Evolutionary conservation across 2,329 filamentous ascomycete genomes (phyloP), one percentile per base, ranked within the genome.

Genomic region (Pseudogymnoascus sp.): DNA sequence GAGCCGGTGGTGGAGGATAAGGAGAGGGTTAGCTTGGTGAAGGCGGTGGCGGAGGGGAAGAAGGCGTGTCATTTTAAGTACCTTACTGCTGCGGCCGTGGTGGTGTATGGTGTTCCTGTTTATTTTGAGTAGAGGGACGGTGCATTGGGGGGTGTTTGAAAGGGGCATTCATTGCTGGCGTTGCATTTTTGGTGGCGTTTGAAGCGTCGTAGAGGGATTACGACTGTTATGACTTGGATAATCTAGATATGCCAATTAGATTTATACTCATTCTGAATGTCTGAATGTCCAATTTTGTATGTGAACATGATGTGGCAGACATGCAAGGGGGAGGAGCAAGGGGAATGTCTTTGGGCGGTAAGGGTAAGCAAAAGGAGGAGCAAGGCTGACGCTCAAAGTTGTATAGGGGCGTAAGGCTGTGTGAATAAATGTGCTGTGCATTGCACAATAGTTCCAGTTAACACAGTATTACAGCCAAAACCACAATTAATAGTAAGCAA

Each of bases 41-140:
- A 93, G 72, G 94, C 94, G 0, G 87, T 97, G 35, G 83, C 84
- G 32, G 82, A 77, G 68, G 90, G 89, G 12, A 82, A 90, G 65
- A 81, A 83, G 63, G 87, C 85, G n/a, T 97, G 94, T 75, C 85
- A 90, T 67, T 83, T 99, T 76, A 84, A 84, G 71, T 97, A 96
- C 77, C 77, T 99, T 67, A 99, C 96, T 69, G 94, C 91, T 0
- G 94, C 93, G 9, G 91, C 93, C 37, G 90, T 94, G 22, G 92
- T 94, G 65, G 87, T 97, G 60, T 99, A 97, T 77, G 94, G 94
- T 14, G 88, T 99, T 71, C 94, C 94, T 30, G 90, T 96, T 64
- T 97, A 91, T 75, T 79, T 96, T 65, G 75, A 74, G 37, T 63
- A 63, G 47, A 34, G 9, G n/a, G 25, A 2, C 6, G 16, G 28